phyloP scores from a whole-genome alignment of 257 asterid species.

The Primulina huaijiensis region DNA sequence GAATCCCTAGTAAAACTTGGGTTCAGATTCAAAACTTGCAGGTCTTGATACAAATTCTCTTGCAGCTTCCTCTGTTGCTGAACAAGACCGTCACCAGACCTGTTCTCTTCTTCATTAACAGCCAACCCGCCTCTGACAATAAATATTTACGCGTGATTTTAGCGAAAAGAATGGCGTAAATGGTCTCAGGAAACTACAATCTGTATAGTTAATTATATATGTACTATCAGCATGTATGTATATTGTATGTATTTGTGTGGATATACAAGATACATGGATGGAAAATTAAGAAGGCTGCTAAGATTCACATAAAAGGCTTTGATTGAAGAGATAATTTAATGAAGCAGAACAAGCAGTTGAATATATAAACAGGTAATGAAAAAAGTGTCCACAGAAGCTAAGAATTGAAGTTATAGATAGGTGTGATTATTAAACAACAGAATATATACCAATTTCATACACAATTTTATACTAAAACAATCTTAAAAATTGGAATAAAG shows the following conservation, averaged over 20 bases:
- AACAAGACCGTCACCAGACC: constrained; percentile 35
- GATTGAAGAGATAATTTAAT: background rate
- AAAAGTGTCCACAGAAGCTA: background rate
- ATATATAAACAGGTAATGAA: background rate
- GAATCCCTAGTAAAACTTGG: constrained; percentile 34
- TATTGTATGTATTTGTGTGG: too few relatives aligned
- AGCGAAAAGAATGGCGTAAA: background rate
- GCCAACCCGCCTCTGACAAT: constrained; percentile 47
- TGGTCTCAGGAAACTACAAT: background rate
- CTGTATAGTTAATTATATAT: background rate
- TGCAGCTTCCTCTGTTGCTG: constrained; percentile 46
- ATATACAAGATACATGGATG: too few relatives aligned
- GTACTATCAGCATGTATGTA: background rate
- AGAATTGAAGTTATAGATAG: too few relatives aligned
- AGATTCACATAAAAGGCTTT: background rate
- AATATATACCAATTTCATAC: too few relatives aligned
- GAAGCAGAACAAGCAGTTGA: background rate
- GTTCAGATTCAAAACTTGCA: constrained; percentile 37
- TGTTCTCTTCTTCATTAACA: constrained; percentile 43
- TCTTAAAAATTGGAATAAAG: background rate
- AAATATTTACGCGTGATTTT: too few relatives aligned
- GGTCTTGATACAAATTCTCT: constrained; percentile 60
- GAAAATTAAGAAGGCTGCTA: background rate
- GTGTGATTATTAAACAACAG: background rate
- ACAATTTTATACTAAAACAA: background rate